Evolutionary conservation across 768 basidiomycete genomes (phyloP).

Genomic region (Lanmaoa pseudosensibilis): DNA sequence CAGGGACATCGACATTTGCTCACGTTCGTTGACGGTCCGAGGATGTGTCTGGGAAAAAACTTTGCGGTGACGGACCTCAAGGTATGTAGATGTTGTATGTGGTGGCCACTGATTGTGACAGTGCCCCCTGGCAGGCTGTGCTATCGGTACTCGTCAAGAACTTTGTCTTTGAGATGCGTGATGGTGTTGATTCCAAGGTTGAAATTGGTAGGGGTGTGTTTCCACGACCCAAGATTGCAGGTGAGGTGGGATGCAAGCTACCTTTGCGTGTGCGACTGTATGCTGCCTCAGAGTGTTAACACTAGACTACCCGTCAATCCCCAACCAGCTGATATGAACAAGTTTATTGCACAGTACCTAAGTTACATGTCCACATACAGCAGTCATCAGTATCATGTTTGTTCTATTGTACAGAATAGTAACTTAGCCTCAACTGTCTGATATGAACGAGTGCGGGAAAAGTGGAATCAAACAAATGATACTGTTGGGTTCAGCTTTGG

Average conservation of each 20-base stretch:
- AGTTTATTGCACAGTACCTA: too few relatives aligned
- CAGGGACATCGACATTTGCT: conserved; percentile 53
- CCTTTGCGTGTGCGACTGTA: conserved; percentile 25
- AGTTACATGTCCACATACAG: too few relatives aligned
- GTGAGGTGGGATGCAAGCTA: conserved; percentile 25
- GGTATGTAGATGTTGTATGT: conserved; percentile 12
- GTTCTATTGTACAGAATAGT: too few relatives aligned
- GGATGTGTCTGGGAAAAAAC: conserved; percentile 47
- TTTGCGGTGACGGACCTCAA: conserved; percentile 46
- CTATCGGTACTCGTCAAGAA: conserved; percentile 43
- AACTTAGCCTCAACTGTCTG: too few relatives aligned
- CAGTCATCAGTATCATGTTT: too few relatives aligned
- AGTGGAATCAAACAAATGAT: too few relatives aligned
- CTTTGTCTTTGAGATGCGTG: conserved; percentile 36
- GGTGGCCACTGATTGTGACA: too few relatives aligned
- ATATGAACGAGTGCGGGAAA: too few relatives aligned
- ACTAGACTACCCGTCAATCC: too few relatives aligned
- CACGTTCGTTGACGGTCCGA: conserved; percentile 43
- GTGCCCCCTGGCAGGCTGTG: conserved; percentile 27
- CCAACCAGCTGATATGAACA: too few relatives aligned
- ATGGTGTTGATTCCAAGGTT: conserved; percentile 35
- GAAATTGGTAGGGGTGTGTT: conserved; percentile 11
- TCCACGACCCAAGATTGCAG: conserved; percentile 11
- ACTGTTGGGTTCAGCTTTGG: too few relatives aligned
- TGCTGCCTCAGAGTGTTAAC: not conserved